These are phyloP conservation scores for Elongisporangium senticosum DNA, from an alignment of 352 stramenopile genomes.

Conservation along the genomic window DNA sequence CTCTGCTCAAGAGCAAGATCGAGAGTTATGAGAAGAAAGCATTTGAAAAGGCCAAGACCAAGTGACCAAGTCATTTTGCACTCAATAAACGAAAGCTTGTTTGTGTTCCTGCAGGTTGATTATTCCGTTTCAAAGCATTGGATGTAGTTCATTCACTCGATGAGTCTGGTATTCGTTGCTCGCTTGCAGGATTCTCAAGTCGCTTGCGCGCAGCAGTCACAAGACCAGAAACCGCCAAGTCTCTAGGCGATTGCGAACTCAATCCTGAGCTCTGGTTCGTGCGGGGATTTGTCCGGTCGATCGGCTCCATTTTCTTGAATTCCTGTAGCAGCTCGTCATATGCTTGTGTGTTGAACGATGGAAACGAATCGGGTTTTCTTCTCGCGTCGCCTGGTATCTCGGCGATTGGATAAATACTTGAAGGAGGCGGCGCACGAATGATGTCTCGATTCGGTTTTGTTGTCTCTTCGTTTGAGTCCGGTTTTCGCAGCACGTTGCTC, in stretches of 20 bases:
- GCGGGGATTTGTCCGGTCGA: background rate
- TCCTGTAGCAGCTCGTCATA: slow-evolving; percentile 28
- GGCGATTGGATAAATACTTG: background rate
- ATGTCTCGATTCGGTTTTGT: slow-evolving; percentile 27
- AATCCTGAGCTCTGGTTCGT: background rate
- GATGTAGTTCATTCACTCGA: background rate
- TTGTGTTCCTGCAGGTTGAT: background rate
- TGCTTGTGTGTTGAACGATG: slow-evolving; percentile 19
- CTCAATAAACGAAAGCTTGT: background rate
- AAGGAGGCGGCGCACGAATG: slow-evolving; percentile 21
- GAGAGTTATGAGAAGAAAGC: slow-evolving; percentile 74
- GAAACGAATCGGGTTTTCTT: slow-evolving; percentile 16
- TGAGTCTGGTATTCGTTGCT: background rate
- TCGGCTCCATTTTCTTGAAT: slow-evolving; percentile 4
- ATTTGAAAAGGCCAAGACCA: slow-evolving; percentile 59
- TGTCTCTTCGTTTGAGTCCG: slow-evolving; percentile 25
- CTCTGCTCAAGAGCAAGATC: slow-evolving; percentile 84
- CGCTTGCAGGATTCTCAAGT: background rate
- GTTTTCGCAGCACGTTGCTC: slow-evolving; percentile 32
- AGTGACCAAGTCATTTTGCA: slow-evolving; percentile 10
- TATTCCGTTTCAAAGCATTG: background rate
- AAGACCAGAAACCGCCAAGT: background rate
- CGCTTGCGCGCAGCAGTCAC: background rate
- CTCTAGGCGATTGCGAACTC: background rate
- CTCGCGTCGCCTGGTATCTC: background rate